Conservation (phyloP, 805 yeast species). For the Cyberlindnera galapagoensis region DNA sequence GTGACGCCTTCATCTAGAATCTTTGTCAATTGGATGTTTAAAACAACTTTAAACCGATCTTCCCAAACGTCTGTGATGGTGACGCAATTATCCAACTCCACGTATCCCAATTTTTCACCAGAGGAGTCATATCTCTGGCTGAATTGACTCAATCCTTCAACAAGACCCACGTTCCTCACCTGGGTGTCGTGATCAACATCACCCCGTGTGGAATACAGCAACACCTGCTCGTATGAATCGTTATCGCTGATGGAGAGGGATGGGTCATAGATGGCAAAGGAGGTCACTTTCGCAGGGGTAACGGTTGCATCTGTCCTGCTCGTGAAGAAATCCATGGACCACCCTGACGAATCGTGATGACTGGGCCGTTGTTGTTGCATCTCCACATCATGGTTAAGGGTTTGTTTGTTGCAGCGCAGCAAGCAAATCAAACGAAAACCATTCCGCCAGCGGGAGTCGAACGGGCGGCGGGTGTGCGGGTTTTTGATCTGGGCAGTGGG, state of each 20-base stretch:
- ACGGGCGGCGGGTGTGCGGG: no score
- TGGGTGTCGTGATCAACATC: constrained; percentile 24
- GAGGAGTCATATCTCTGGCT: constrained; percentile 6
- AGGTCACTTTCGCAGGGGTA: constrained; percentile 17
- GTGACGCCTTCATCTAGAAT: constrained; percentile 13
- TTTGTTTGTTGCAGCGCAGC: no score
- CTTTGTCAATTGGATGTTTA: constrained; percentile 18
- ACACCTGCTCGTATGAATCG: constrained; percentile 19
- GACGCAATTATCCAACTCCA: constrained; percentile 25
- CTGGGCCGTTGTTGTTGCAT: no score
- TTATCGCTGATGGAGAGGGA: constrained; percentile 25
- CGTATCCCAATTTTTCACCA: constrained; percentile 14
- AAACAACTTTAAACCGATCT: constrained; percentile 21
- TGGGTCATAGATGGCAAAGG: constrained; percentile 35
- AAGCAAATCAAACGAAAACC: no score
- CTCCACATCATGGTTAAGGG: no score
- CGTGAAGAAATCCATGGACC: constrained; percentile 23
- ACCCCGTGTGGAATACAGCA: constrained; percentile 26
- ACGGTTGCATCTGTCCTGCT: constrained; percentile 10
- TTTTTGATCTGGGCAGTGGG: no score
- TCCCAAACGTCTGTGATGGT: constrained; percentile 26
- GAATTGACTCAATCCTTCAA: constrained; percentile 30
- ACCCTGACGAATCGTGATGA: no score
- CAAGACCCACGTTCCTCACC: constrained; percentile 32
- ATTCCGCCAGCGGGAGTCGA: no score